Conservation (phyloP, 2,329 filamentous ascomycete genomes). For the Mycogone perniciosa region DNA sequence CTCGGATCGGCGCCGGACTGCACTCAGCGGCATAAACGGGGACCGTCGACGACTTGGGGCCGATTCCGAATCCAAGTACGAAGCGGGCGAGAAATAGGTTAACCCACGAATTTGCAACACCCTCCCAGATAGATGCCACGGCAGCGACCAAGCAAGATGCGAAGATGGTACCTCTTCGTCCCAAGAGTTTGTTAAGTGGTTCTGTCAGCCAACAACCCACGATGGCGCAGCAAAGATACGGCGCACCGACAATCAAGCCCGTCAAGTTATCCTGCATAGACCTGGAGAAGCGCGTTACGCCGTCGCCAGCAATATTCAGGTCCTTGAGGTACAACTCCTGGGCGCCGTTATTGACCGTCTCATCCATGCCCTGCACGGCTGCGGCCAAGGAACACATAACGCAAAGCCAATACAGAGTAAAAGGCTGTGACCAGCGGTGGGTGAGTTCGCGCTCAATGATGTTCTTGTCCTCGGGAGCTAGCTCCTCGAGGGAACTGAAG, state of each 20-base stretch:
- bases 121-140: conserved; percentile 16
- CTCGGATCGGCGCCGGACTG: conserved; percentile 58
- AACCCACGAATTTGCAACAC: conserved; percentile 43
- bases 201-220: conserved; percentile 30
- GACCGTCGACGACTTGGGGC: conserved; percentile 55
- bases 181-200: conserved; percentile 14
- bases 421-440: conserved; percentile 53
- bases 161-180: conserved; percentile 16
- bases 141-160: conserved; percentile 15
- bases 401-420: conserved; percentile 39
- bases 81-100: conserved; percentile 59
- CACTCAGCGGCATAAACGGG: conserved; percentile 71
- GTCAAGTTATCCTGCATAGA: conserved; percentile 27
- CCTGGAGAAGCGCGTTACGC: conserved; percentile 51
- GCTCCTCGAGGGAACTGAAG: conserved; percentile 23
- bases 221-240: conserved; percentile 14
- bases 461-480: conserved; percentile 30
- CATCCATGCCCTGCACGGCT: conserved; percentile 57
- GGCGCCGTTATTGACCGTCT: conserved; percentile 57
- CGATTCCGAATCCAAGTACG: conserved; percentile 61
- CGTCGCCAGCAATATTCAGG: conserved; percentile 61
- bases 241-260: conserved; percentile 17
- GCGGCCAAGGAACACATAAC: conserved; percentile 49
- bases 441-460: conserved; percentile 39
- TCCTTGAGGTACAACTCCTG: conserved; percentile 53